A percentile compares a stretch with the other conserved stretches of the same genome.
phyloP scores from a whole-genome alignment of 1,284 basidiomycete genomes.

The Trichosporon sp. region DNA sequence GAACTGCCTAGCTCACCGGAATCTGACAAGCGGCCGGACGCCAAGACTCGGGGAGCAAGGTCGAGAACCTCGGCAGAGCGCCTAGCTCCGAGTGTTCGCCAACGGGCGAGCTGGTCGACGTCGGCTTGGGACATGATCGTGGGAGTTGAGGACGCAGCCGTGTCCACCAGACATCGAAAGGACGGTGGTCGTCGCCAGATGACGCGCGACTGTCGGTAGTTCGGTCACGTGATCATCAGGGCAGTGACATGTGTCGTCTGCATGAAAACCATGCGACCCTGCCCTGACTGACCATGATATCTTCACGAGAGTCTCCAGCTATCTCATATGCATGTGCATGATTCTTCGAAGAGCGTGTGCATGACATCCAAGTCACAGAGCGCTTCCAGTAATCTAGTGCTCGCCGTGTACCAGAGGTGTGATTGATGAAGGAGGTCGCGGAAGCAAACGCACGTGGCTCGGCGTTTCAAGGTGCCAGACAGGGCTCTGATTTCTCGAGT shows the following conservation, averaged over 20 bases:
- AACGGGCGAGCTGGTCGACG: constrained; percentile 68
- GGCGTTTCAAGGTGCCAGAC: neutral
- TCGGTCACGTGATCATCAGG: constrained; percentile 3
- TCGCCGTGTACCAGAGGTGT: neutral
- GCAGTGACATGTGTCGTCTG: neutral
- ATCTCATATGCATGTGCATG: neutral
- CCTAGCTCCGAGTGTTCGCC: constrained; percentile 67
- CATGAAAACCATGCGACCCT: neutral
- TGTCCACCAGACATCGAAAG: neutral
- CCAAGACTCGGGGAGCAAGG: constrained; percentile 65
- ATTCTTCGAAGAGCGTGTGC: neutral
- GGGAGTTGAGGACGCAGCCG: neutral
- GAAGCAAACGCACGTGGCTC: constrained; percentile 6
- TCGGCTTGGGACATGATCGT: constrained; percentile 54
- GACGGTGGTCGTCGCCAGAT: neutral
- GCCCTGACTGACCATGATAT: neutral
- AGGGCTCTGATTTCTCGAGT: constrained; percentile 17
- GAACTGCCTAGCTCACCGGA: constrained; percentile 37
- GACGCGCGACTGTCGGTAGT: neutral
- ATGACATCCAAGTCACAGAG: neutral
- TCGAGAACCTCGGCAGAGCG: constrained; percentile 73
- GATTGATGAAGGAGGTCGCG: neutral
- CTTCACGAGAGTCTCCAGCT: neutral
- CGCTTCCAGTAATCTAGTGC: neutral
- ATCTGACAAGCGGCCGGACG: constrained; percentile 46